Evolutionary conservation across 345 rosid species (phyloP), one percentile per base, ranked within the genome.

Genomic region (Linum usitatissimum): DNA sequence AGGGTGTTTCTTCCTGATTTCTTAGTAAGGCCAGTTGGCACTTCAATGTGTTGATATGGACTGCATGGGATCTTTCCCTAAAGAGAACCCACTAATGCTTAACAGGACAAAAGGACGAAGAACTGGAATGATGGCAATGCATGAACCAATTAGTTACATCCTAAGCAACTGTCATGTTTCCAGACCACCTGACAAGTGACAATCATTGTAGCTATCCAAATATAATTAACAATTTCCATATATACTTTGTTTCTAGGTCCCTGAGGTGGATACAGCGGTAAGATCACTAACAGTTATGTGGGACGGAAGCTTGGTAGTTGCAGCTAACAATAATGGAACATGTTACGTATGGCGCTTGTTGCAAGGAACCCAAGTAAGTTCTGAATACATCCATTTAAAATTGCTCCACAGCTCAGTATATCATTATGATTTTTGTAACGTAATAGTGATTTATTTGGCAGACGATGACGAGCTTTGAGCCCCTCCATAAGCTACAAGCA

Each of bases 281-380:
- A 86, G 97, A 72, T 93, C 96, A 61, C 76, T 87, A 67, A 86
- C 95, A 2, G 90, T 90, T 45, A 93, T 90, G 95, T 87, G 94
- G 96, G 97, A 93, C 61, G 96, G 99, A 64, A 90, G 97, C 73
- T 72, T 87, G 81, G 97, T 86, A 45, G 99, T 87, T 55, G 97
- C 99, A 66, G 99, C 99, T 63, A 93, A 93, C 61, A 82, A 90
- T 64, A 80, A 69, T 64, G 97, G 99, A 67, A 90, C 96, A 20
- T 93, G 99, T 73, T 93, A 90, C 71, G 90, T 93, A 42, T 90
- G 97, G 96, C 95, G 96, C 67, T 72, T 86, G 73, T 74, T 80
- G 75, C 81, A 79, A 59, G 99, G 90, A 62, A 86, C 68, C 67
- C 99, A 93, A 81, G 91, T 89, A 64, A 40, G 28, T 53, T 1